A percentile compares a stretch with the other conserved stretches of the same genome.
phyloP scores from a whole-genome alignment of 306 rosid genomes.

The Vachellia collinsii region DNA sequence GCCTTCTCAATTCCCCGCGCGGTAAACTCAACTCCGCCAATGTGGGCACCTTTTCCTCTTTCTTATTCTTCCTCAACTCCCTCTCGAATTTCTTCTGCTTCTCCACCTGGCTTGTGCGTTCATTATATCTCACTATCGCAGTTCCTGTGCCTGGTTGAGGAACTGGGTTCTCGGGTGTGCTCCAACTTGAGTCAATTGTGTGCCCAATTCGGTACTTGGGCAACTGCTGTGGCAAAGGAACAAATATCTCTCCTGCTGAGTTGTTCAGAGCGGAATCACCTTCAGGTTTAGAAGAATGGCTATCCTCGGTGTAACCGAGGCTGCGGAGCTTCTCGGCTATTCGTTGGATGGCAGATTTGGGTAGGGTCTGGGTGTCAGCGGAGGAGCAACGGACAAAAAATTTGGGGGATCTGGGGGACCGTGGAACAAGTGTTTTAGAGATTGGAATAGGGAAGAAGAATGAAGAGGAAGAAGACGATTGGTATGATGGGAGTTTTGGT shows the following conservation, averaged over 20 bases:
- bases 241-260: constrained; percentile 73
- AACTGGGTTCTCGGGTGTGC: constrained; percentile 77
- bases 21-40: constrained; percentile 82
- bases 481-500: constrained; percentile 37
- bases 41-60: constrained; percentile 60
- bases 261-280: constrained; percentile 8
- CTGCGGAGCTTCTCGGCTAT: constrained; percentile 86
- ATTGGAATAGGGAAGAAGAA: constrained; percentile 44
- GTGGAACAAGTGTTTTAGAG: constrained; percentile 43
- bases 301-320: constrained; percentile 72
- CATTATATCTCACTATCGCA: constrained; percentile 53
- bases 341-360: constrained; percentile 82
- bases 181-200: constrained; percentile 82
- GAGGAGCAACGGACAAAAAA: constrained; percentile 57
- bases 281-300: neutral
- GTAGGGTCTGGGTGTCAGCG: constrained; percentile 47
- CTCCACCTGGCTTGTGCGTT: constrained; percentile 48
- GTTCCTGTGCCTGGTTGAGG: constrained; percentile 68
- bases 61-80: constrained; percentile 29
- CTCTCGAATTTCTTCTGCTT: constrained; percentile 42
- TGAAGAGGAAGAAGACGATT: constrained; percentile 38
- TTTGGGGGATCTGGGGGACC: constrained; percentile 35
- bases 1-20: constrained; percentile 58
- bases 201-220: constrained; percentile 71
- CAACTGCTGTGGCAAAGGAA: constrained; percentile 63